Conservation (phyloP, 805 yeast genomes). For the Metschnikowia baotianmanensis region DNA sequence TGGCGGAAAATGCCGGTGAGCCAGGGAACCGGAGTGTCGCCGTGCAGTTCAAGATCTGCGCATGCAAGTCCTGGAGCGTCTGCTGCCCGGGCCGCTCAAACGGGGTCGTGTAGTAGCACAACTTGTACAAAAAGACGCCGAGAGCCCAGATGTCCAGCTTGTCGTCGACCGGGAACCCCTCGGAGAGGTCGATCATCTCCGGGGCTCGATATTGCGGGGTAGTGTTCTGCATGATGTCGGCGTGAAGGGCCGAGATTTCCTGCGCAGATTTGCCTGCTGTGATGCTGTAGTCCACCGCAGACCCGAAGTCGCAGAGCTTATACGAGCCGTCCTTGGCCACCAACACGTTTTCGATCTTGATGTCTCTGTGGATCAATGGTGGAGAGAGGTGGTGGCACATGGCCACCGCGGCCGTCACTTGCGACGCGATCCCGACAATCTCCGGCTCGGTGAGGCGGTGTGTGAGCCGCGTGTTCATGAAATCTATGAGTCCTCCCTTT, state of each 20-base stretch:
- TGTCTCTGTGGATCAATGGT: slow-evolving; percentile 74
- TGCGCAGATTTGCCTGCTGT: slow-evolving; percentile 60
- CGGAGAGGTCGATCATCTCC: slow-evolving; percentile 74
- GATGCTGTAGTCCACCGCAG: slow-evolving; percentile 62
- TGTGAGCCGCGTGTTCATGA: slow-evolving; percentile 70
- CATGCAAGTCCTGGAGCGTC: slow-evolving; percentile 45
- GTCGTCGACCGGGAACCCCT: slow-evolving; percentile 72
- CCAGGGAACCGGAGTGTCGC: slow-evolving; percentile 44
- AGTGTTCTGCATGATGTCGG: slow-evolving; percentile 73
- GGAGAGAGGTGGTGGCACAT: slow-evolving; percentile 73
- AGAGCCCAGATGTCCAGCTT: slow-evolving; percentile 86
- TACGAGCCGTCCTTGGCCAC: slow-evolving; percentile 55
- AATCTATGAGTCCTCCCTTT: slow-evolving; percentile 71
- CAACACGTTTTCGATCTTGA: slow-evolving; percentile 78
- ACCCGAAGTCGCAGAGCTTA: slow-evolving; percentile 82
- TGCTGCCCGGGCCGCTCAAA: slow-evolving; percentile 54
- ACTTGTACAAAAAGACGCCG: slow-evolving; percentile 72
- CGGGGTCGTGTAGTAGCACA: slow-evolving; percentile 82
- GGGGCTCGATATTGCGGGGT: slow-evolving; percentile 86
- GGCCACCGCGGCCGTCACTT: slow-evolving; percentile 70
- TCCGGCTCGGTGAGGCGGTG: slow-evolving; percentile 67
- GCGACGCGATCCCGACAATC: slow-evolving; percentile 63
- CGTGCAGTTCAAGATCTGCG: slow-evolving; percentile 57
- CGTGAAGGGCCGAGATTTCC: slow-evolving; percentile 59
- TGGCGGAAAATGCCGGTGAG: slow-evolving; percentile 50